A percentile compares a stretch with the other conserved stretches of the same genome.
Evolutionary conservation across 148 eudicot genomes (phyloP).

Genomic region (Tetragonia tetragonoides): DNA sequence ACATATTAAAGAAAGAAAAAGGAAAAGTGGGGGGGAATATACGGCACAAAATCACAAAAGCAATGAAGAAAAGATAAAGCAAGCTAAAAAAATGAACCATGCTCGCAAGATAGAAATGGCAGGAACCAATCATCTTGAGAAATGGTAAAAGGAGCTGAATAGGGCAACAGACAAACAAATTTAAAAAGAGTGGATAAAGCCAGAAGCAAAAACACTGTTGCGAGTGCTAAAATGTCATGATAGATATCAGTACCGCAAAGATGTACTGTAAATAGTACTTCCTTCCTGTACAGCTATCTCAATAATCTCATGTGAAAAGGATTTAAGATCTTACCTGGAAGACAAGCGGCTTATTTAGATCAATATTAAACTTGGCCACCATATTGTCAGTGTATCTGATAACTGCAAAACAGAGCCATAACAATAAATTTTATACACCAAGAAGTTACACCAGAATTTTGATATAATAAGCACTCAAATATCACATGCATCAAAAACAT

Average conservation of each 20-base stretch:
- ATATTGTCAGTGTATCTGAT: neutral
- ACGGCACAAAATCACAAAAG: neutral
- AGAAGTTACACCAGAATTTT: too few relatives aligned
- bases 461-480: neutral
- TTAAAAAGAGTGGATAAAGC: neutral
- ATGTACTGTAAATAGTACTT: neutral
- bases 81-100: neutral
- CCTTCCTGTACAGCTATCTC: neutral
- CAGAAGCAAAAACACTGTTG: neutral
- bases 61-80: neutral
- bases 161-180: neutral
- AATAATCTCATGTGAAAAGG: neutral
- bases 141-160: neutral
- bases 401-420: neutral
- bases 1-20: neutral
- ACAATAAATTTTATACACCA: neutral
- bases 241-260: too few relatives aligned
- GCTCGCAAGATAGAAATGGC: too few relatives aligned
- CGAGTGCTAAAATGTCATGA: neutral
- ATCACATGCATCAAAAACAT: neutral
- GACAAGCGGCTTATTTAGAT: constrained; percentile 34
- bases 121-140: neutral
- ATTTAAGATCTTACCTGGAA: constrained; percentile 24
- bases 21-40: neutral
- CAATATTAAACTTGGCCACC: constrained; percentile 28